A percentile compares a stretch with the other conserved stretches of the same genome.
Conservation (phyloP, 169 alveolate genomes). For the Cryptosporidium meleagridis region DNA sequence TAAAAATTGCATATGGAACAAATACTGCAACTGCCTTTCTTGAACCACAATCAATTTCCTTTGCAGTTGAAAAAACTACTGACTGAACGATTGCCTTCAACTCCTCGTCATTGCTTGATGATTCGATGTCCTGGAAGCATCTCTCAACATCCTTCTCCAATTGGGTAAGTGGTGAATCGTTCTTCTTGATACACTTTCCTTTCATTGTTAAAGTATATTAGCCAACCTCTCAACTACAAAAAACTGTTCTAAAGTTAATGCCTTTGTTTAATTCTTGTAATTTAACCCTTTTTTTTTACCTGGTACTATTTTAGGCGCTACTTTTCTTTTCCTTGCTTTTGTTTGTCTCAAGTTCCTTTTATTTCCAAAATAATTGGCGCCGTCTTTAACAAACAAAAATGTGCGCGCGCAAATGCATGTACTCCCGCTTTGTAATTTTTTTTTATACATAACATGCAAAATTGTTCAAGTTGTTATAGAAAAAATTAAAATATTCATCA, state of each 20-base stretch:
- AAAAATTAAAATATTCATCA: no score
- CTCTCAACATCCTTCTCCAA: conserved; percentile 87
- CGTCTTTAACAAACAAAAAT: background rate
- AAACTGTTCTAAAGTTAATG: background rate
- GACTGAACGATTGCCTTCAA: conserved; percentile 86
- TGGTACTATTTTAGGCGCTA: conserved; percentile 20
- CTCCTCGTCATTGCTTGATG: conserved; percentile 85
- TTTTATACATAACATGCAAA: background rate
- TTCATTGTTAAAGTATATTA: conserved; percentile 33
- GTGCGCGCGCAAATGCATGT: background rate
- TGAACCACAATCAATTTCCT: conserved; percentile 84
- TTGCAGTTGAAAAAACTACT: conserved; percentile 86
- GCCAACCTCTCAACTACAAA: conserved; percentile 6
- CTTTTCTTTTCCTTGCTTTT: background rate
- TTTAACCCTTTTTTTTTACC: background rate
- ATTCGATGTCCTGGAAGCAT: conserved; percentile 85
- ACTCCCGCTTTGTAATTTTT: background rate
- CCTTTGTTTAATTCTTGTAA: background rate
- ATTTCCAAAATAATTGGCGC: background rate
- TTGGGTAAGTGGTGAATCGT: conserved; percentile 63
- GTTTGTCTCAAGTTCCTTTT: conserved; percentile 11
- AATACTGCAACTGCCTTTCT: conserved; percentile 89
- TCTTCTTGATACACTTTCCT: conserved; percentile 60
- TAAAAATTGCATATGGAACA: conserved; percentile 88
- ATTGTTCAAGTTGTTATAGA: no score